These are phyloP conservation scores for Bullera alba DNA, from an alignment of 768 basidiomycete genomes.

Conservation along the genomic window DNA sequence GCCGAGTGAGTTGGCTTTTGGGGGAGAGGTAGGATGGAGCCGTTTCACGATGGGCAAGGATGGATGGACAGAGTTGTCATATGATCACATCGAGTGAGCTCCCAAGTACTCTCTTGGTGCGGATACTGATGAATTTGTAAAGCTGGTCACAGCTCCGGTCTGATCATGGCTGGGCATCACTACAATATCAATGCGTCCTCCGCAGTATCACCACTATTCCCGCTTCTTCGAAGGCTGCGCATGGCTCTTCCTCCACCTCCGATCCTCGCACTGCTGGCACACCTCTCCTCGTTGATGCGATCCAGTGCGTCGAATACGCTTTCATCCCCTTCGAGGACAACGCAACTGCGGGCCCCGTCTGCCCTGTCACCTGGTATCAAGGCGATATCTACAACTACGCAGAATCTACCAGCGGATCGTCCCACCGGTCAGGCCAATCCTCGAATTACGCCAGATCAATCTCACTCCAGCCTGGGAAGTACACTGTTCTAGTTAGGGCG, in stretches of 20 bases:
- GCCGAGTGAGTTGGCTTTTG: slow-evolving; percentile 26
- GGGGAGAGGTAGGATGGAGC: slow-evolving; percentile 29
- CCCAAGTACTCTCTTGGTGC: neutral
- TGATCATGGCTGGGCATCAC: slow-evolving; percentile 77
- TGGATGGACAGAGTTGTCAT: slow-evolving; percentile 26
- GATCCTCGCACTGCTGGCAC: slow-evolving; percentile 50
- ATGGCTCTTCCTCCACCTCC: too few relatives aligned
- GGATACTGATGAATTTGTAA: neutral
- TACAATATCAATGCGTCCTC: slow-evolving; percentile 72
- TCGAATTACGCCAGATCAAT: slow-evolving; percentile 53
- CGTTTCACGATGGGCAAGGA: slow-evolving; percentile 14
- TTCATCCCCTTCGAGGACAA: slow-evolving; percentile 51
- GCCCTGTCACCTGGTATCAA: slow-evolving; percentile 62
- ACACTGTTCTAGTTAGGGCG: slow-evolving; percentile 67
- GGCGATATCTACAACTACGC: slow-evolving; percentile 78
- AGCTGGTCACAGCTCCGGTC: slow-evolving; percentile 68
- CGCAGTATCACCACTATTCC: slow-evolving; percentile 59
- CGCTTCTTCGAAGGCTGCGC: too few relatives aligned
- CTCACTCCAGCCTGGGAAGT: slow-evolving; percentile 51
- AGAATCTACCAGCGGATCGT: slow-evolving; percentile 7
- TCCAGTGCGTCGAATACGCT: slow-evolving; percentile 70
- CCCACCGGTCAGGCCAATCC: slow-evolving; percentile 49
- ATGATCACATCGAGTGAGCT: slow-evolving; percentile 25
- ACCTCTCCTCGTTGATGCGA: slow-evolving; percentile 56
- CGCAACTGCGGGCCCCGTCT: slow-evolving; percentile 1